phyloP scores from a whole-genome alignment of 2,329 filamentous ascomycete species.

The Penicillium vulpinum region DNA sequence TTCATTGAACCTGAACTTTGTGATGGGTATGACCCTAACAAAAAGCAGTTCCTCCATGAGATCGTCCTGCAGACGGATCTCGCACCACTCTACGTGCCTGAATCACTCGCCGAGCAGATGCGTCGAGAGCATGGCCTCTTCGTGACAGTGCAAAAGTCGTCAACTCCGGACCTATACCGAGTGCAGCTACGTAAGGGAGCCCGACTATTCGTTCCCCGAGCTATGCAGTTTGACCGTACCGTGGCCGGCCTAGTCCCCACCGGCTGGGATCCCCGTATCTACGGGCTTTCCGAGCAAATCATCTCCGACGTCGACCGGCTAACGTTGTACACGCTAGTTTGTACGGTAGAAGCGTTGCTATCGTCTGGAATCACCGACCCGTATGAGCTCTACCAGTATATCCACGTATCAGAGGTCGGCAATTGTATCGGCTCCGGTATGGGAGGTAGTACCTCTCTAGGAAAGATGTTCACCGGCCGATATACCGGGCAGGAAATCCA shows the following conservation, averaged over 20 bases:
- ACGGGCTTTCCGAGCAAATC: slow-evolving; percentile 95
- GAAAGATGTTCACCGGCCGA: slow-evolving; percentile 97
- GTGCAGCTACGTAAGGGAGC: slow-evolving; percentile 95
- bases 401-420: slow-evolving; percentile 95
- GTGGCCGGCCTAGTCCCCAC: slow-evolving; percentile 96
- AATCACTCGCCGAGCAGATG: slow-evolving; percentile 96
- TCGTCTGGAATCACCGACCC: slow-evolving; percentile 95
- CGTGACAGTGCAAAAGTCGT: slow-evolving; percentile 93
- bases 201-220: slow-evolving; percentile 92
- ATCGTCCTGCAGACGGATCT: slow-evolving; percentile 96
- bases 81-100: slow-evolving; percentile 92
- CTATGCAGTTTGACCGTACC: slow-evolving; percentile 91
- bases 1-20: slow-evolving; percentile 97
- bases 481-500: slow-evolving; percentile 45
- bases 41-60: slow-evolving; percentile 97
- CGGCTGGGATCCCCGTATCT: slow-evolving; percentile 94
- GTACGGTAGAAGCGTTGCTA: slow-evolving; percentile 63
- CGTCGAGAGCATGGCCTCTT: slow-evolving; percentile 95
- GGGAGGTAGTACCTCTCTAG: slow-evolving; percentile 85
- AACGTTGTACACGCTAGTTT: slow-evolving; percentile 91
- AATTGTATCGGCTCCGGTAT: slow-evolving; percentile 99
- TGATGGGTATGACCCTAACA: slow-evolving; percentile 92
- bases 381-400: slow-evolving; percentile 99
- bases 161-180: slow-evolving; percentile 88
- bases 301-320: slow-evolving; percentile 96